Conservation (phyloP, 805 yeast genomes). For the Starmerella apis region DNA sequence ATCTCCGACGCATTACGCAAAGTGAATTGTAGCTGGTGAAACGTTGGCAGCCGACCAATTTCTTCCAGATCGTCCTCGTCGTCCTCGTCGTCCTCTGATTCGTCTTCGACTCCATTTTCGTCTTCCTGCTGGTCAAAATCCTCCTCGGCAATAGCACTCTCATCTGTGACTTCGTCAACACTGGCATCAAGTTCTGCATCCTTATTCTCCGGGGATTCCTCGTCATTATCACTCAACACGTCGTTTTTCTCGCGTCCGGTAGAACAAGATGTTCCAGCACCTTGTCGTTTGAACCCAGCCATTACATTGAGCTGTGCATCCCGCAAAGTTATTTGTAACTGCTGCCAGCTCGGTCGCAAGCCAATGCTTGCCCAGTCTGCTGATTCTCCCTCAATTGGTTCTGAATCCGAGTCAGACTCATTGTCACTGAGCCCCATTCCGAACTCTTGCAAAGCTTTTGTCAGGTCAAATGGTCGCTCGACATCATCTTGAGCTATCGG, state of each 20-base stretch:
- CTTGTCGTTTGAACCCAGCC: slow-evolving; percentile 13
- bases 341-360: slow-evolving; percentile 20
- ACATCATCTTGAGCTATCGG: neutral
- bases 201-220: neutral
- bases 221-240: neutral
- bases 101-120: slow-evolving; percentile 7
- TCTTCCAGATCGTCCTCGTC: slow-evolving; percentile 19
- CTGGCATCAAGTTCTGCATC: neutral
- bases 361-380: slow-evolving; percentile 22
- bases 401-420: neutral
- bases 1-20: slow-evolving; percentile 19
- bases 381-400: neutral
- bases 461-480: slow-evolving; percentile 12
- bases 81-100: slow-evolving; percentile 5
- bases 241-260: neutral
- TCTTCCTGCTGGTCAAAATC: neutral
- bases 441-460: slow-evolving; percentile 14
- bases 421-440: slow-evolving; percentile 12
- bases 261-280: neutral
- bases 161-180: slow-evolving; percentile 3
- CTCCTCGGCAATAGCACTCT: slow-evolving; percentile 2
- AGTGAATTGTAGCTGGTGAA: slow-evolving; percentile 21
- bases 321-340: slow-evolving; percentile 17
- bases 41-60: slow-evolving; percentile 21
- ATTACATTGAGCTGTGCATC: slow-evolving; percentile 19